Base-by-base conservation (phyloP, 371 early-diverging fungal genomes). In the Mucor racemosus region DNA sequence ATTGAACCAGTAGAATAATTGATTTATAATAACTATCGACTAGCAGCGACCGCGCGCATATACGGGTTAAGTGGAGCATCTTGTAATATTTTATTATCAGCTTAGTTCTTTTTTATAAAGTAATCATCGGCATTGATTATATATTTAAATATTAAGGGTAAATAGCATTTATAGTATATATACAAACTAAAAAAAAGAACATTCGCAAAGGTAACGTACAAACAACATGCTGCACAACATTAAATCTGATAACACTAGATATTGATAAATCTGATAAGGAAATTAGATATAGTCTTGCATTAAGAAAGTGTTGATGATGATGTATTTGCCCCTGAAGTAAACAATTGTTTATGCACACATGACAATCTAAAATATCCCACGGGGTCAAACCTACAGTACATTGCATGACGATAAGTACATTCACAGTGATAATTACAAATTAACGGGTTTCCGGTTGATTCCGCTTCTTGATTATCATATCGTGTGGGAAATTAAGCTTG, bases 301-400 rank as follows among this genome's bases (percentile, higher is more conserved):
- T 26, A 44, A 44, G 7, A 1, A 17, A 17, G n/a, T n/a, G 17
- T 7, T 7, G 5, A 5, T 42, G 3, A 26, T 26, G 26, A 26
- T 26, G 26, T 26, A 26, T 14, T n/a, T 42, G 44, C 17, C 8
- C 44, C 44, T 44, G 44, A 44, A 44, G n/a, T n/a, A 44, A 8
- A 44, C 44, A 7, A n/a, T 7, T 44, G 17, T 44, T 44, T 44
- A 44, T 17, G n/a, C n/a, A 44, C 44, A 44, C 44, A 44, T 44
- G 44, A 44, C 17, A 44, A 44, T 7, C 44, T 44, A 44, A 44
- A 44, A 44, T 44, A 44, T 44, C 44, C 44, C 44, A 44, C 44
- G 44, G 44, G 44, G 44, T 44, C 44, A 44, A 44, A 44, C 44
- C 17, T 44, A 17, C 44, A 44, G 44, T 8, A 44, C 17, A 44